Conservation (phyloP, 2,329 filamentous ascomycete genomes). For the Verticillium isaacii region DNA sequence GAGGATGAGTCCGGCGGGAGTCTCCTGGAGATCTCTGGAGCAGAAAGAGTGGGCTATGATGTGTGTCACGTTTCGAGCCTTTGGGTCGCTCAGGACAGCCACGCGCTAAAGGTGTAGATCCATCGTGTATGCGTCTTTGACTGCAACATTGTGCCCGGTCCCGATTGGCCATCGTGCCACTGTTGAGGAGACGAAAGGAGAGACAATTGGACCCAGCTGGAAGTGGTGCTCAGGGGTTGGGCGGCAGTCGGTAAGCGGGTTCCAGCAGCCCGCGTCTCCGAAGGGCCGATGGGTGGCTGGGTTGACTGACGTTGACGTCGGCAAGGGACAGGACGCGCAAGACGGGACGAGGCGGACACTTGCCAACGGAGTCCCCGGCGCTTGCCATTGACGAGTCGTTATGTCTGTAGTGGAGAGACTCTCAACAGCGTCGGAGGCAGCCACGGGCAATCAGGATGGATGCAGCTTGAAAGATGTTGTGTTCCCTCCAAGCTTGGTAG, state of each 20-base stretch:
- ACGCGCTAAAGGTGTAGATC: neutral
- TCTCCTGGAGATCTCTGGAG: neutral
- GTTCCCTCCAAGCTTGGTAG: no score
- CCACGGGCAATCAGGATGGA: no score
- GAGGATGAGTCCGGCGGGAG: neutral
- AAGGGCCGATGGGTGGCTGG: neutral
- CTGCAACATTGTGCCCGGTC: neutral
- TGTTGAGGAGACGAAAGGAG: neutral
- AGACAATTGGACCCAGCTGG: neutral
- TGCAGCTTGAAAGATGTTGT: no score
- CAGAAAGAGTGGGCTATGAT: neutral
- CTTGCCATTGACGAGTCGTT: neutral
- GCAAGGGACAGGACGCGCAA: neutral
- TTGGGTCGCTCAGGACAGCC: neutral
- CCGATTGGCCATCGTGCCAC: neutral
- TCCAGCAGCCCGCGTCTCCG: neutral
- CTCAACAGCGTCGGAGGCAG: no score
- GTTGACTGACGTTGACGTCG: neutral
- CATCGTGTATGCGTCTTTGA: neutral
- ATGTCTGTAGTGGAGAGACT: neutral
- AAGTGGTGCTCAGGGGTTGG: neutral
- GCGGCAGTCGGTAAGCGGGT: neutral
- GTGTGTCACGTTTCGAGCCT: neutral
- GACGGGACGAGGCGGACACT: neutral
- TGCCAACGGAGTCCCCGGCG: neutral